Percentiles rank a stretch among this genome's conserved stretches.
Evolutionary conservation across 1,284 basidiomycete species (phyloP).

Genomic region (Phylloboletellus chloephorus): DNA sequence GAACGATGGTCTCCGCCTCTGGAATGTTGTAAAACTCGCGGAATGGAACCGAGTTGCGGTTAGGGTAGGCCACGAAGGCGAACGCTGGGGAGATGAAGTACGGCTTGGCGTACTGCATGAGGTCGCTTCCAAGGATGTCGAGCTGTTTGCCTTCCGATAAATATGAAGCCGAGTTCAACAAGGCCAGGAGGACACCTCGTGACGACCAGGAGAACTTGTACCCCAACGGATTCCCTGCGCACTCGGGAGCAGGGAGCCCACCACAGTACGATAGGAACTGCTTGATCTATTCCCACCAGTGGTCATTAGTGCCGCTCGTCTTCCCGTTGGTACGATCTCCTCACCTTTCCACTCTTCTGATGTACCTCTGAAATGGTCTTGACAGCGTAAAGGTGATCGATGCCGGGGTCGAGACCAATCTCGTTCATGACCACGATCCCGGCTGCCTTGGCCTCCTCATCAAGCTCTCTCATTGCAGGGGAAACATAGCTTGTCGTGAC

Average conservation of each 20-base stretch:
- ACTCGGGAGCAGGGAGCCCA: conserved; percentile 89
- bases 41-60: conserved; percentile 93
- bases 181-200: conserved; percentile 90
- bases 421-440: conserved; percentile 98
- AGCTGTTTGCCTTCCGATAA: conserved; percentile 62
- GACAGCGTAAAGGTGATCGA: conserved; percentile 93
- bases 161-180: conserved; percentile 90
- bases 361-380: conserved; percentile 97
- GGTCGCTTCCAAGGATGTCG: conserved; percentile 61
- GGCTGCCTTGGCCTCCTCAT: conserved; percentile 79
- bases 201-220: conserved; percentile 99
- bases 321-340: conserved; percentile 7
- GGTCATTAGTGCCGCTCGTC: conserved; percentile 2
- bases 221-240: conserved; percentile 91
- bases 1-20: conserved; percentile 88
- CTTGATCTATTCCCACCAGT: conserved; percentile 58
- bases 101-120: conserved; percentile 87
- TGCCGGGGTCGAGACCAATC: conserved; percentile 94
- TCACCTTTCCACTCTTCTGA: conserved; percentile 86
- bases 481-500: conserved; percentile 96
- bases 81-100: conserved; percentile 96
- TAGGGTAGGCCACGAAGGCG: conserved; percentile 96
- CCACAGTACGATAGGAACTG: conserved; percentile 96
- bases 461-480: conserved; percentile 86
- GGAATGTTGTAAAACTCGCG: conserved; percentile 84